These are phyloP conservation scores for Myriosclerotinia duriaeana DNA, from an alignment of 2,329 filamentous ascomycete genomes.

Conservation along the genomic window DNA sequence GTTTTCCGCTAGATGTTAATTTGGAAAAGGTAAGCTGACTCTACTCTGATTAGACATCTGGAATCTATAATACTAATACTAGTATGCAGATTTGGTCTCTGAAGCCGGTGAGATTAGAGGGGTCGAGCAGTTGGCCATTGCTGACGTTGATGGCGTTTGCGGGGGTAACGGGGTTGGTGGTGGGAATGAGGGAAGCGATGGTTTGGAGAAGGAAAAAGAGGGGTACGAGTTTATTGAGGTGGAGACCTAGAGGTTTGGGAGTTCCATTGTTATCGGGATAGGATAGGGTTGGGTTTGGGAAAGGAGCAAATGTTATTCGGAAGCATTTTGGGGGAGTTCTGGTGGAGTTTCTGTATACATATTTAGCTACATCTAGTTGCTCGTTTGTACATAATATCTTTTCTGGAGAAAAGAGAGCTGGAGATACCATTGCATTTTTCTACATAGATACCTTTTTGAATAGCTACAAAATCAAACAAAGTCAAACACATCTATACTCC, in stretches of 20 bases:
- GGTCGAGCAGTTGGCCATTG: conserved; percentile 14
- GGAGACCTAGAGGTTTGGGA: conserved; percentile 14
- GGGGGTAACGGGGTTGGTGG: conserved; percentile 9
- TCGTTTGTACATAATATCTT: background rate
- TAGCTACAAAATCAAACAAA: background rate
- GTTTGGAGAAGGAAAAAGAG: conserved; percentile 16
- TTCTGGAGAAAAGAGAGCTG: no score
- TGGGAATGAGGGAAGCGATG: conserved; percentile 17
- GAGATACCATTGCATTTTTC: background rate
- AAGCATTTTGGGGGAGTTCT: background rate
- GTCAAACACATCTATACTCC: background rate
- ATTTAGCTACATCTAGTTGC: background rate
- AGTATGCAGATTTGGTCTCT: conserved; percentile 20
- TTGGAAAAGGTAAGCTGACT: conserved; percentile 21
- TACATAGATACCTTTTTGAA: background rate
- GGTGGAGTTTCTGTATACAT: background rate
- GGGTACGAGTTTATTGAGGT: conserved; percentile 6
- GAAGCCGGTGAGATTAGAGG: conserved; percentile 15
- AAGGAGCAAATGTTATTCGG: background rate
- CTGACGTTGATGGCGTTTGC: conserved; percentile 10
- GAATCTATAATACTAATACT: conserved; percentile 17
- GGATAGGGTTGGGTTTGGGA: background rate
- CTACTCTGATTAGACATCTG: conserved; percentile 3
- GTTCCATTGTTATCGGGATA: conserved; percentile 19
- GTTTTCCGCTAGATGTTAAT: conserved; percentile 16